Percentiles rank a stretch among this genome's conserved stretches.
These are phyloP conservation scores for Condylostoma magnum DNA, from an alignment of 169 alveolate genomes.

Conservation along the genomic window DNA sequence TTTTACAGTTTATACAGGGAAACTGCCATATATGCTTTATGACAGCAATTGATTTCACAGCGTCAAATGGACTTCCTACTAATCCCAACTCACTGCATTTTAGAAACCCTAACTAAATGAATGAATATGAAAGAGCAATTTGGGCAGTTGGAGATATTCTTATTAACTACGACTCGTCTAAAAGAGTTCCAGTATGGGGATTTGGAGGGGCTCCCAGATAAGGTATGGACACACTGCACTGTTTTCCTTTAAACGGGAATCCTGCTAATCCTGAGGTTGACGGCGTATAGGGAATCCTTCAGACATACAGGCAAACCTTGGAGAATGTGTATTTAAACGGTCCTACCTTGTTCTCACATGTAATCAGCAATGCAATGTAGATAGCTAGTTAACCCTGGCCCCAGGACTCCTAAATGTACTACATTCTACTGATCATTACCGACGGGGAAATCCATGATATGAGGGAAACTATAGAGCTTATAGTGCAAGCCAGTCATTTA, in stretches of 20 bases:
- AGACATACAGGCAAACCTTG: constrained; percentile 45
- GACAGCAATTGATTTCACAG: constrained; percentile 74
- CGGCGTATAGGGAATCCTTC: constrained; percentile 50
- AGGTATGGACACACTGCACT: constrained; percentile 26
- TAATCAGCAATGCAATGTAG: constrained; percentile 32
- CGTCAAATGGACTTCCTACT: constrained; percentile 53
- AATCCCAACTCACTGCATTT: constrained; percentile 58
- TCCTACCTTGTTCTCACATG: constrained; percentile 68
- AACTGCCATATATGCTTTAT: constrained; percentile 60
- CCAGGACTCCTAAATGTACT: constrained; percentile 35
- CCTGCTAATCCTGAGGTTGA: constrained; percentile 51
- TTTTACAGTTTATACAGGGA: constrained; percentile 58
- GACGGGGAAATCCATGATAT: constrained; percentile 79
- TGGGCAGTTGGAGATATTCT: constrained; percentile 57
- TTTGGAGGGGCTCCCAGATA: constrained; percentile 61
- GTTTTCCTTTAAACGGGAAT: constrained; percentile 57
- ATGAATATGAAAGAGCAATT: constrained; percentile 68
- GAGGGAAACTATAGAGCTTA: constrained; percentile 43
- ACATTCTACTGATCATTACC: constrained; percentile 70
- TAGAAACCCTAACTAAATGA: constrained; percentile 23
- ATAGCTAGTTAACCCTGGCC: constrained; percentile 25
- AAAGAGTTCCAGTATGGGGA: constrained; percentile 69
- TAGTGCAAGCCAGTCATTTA: constrained; percentile 55
- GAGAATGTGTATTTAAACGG: constrained; percentile 45
- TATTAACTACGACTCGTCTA: constrained; percentile 63